These are phyloP conservation scores for Cercospora nicotianae DNA, from an alignment of 2,329 filamentous ascomycete genomes.

Conservation along the genomic window DNA sequence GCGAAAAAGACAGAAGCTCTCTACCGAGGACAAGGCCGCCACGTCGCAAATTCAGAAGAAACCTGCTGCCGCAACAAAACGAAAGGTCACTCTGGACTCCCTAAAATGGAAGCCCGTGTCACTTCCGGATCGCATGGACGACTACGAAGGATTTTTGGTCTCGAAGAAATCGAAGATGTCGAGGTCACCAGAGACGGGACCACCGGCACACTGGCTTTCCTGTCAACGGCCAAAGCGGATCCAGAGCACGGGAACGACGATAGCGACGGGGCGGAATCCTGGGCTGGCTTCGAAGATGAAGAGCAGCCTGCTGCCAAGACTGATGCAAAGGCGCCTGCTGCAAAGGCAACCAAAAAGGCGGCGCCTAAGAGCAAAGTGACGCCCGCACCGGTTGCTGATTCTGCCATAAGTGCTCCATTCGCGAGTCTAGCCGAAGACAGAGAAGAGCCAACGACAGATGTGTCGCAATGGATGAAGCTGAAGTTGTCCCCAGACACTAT, in stretches of 20 bases:
- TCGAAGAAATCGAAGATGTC: constrained; percentile 90
- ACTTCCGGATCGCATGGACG: constrained; percentile 74
- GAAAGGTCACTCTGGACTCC: constrained; percentile 28
- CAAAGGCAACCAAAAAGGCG: background rate
- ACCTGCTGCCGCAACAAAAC: constrained; percentile 18
- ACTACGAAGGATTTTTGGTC: constrained; percentile 87
- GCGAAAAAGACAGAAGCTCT: constrained; percentile 47
- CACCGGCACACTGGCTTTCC: constrained; percentile 53
- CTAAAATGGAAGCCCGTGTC: constrained; percentile 64
- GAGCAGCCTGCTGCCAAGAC: constrained; percentile 28
- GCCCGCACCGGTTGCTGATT: constrained; percentile 29
- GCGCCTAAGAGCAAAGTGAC: constrained; percentile 18
- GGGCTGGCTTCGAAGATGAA: constrained; percentile 60
- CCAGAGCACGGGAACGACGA: constrained; percentile 35
- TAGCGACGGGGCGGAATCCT: constrained; percentile 51
- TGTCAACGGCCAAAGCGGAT: constrained; percentile 16
- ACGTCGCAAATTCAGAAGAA: constrained; percentile 16
- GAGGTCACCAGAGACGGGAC: constrained; percentile 66
- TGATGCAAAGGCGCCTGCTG: background rate
- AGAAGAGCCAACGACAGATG: constrained; percentile 61
- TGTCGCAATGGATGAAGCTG: constrained; percentile 76
- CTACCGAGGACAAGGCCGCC: constrained; percentile 20
- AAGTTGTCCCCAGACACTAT: constrained; percentile 71
- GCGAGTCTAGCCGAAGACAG: constrained; percentile 48
- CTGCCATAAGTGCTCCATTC: constrained; percentile 45